Percentiles rank a stretch among this genome's conserved stretches.
Evolutionary conservation across 2,329 filamentous ascomycete species (phyloP).

Genomic region (Aspergillus tamarii): DNA sequence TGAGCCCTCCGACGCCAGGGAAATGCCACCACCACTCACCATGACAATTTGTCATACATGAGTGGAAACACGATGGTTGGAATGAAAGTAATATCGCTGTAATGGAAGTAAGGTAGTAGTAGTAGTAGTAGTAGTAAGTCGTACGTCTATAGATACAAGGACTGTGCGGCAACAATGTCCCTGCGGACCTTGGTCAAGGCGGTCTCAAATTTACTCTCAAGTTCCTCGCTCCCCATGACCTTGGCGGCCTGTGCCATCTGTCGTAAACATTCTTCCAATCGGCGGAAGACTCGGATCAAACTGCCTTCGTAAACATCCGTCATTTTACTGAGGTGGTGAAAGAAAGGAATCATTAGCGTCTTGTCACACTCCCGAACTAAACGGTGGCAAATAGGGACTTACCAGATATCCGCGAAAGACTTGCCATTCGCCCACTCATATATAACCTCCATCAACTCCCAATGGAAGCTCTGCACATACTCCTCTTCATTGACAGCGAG

Average conservation of each 20-base stretch:
- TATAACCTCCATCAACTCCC: slow-evolving; percentile 96
- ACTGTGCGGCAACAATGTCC: slow-evolving; percentile 94
- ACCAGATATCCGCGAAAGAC: slow-evolving; percentile 94
- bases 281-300: slow-evolving; percentile 91
- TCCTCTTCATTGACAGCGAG: slow-evolving; percentile 92
- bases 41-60: neutral
- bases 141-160: slow-evolving; percentile 73
- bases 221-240: slow-evolving; percentile 96
- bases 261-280: slow-evolving; percentile 87
- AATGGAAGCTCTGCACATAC: slow-evolving; percentile 87
- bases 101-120: slow-evolving; percentile 6
- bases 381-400: slow-evolving; percentile 47
- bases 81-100: slow-evolving; percentile 16
- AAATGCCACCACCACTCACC: slow-evolving; percentile 7
- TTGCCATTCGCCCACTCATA: slow-evolving; percentile 88
- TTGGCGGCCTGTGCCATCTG: slow-evolving; percentile 96
- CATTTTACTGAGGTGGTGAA: slow-evolving; percentile 75
- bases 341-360: slow-evolving; percentile 17
- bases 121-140: neutral
- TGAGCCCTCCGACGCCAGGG: slow-evolving; percentile 2
- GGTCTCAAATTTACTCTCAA: slow-evolving; percentile 88
- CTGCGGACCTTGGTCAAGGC: slow-evolving; percentile 83
- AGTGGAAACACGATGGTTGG: neutral
- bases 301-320: slow-evolving; percentile 97
- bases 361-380: neutral